Base-by-base conservation (phyloP, 2,329 filamentous ascomycete species). In the Aurifilum marmelostoma region DNA sequence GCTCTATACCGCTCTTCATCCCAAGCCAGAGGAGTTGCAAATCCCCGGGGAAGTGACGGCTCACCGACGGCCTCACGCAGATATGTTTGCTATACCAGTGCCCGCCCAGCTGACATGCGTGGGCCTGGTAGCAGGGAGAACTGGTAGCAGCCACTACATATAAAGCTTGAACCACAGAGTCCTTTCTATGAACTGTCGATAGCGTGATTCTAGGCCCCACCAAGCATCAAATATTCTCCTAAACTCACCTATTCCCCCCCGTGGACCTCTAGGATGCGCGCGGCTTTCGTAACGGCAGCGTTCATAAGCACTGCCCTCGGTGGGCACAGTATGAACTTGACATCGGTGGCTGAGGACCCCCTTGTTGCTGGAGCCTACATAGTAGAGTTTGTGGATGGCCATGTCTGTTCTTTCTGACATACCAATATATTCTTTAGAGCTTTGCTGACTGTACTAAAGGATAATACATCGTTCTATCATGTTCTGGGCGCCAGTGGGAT, bases 341-440 rank as follows among this genome's bases (percentile, higher is more conserved):
- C 14, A 27, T 27, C 63, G 9, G 14, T 32, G 2, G 34, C 47
- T 39, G 9, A n/a, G 2, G 59, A 65, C 43, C 3, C 54, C 65
- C 27, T 41, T 7, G n/a, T 62, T 50, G 60, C 69, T 29, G 67
- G 67, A 27, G 64, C 69, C n/a, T 72, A 71, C 60, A 72, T 75
- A n/a, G 74, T 75, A 41, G 74, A 75, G 61, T 74, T 75, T 14
- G 62, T 69, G 7, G 73, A 70, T 11, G 68, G 66, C 21, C 62
- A 69, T 60, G 71, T 72, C 41, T 47, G 68, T 60, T 56, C 9
- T 29, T n/a, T n/a, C 34, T 24, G 11, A 32, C 4, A 43, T 1
- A 63, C 14, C 24, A 62, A 3, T 1, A 62, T 16, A 63, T 18
- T 12, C 7, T 34, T 9, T 27, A 61, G n/a, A 50, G 3, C 11